Conservation (phyloP, 352 stramenopile genomes). For the Thalassiosira hispida region DNA sequence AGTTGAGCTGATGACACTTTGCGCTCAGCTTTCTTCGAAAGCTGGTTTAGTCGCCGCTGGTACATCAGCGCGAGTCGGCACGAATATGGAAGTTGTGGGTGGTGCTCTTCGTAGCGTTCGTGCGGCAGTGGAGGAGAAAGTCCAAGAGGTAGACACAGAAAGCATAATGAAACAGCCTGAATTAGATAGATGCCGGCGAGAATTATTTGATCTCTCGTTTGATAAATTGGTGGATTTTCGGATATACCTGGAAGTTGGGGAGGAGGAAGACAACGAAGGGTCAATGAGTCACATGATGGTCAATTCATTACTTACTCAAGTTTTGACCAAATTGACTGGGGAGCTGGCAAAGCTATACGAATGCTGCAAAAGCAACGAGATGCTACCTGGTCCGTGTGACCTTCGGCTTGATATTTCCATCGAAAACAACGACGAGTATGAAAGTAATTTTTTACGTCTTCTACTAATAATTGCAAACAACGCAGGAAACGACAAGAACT, state of each 20-base stretch:
- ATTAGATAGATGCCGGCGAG: constrained; percentile 53
- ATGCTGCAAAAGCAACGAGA: constrained; percentile 80
- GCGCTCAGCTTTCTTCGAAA: constrained; percentile 72
- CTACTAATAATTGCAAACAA: constrained; percentile 61
- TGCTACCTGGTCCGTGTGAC: constrained; percentile 47
- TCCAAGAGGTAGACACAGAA: constrained; percentile 1
- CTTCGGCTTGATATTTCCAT: constrained; percentile 52
- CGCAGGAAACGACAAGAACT: constrained; percentile 47
- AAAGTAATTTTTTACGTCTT: constrained; percentile 73
- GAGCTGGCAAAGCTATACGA: constrained; percentile 81
- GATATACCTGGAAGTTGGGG: constrained; percentile 56
- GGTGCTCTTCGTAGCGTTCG: constrained; percentile 79
- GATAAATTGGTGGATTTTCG: constrained; percentile 65
- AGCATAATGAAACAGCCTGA: constrained; percentile 38
- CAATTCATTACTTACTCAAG: constrained; percentile 73
- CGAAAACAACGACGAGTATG: constrained; percentile 55
- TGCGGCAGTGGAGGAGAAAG: constrained; percentile 45
- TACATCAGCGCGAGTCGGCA: constrained; percentile 72
- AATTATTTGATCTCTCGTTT: constrained; percentile 80
- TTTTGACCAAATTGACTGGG: constrained; percentile 71
- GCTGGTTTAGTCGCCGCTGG: constrained; percentile 73
- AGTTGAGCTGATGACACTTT: constrained; percentile 77
- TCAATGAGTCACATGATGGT: constrained; percentile 33
- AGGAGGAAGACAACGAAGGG: constrained; percentile 31
- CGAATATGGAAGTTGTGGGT: constrained; percentile 86